phyloP scores from a whole-genome alignment of 225 moss, liverwort and hornwort species.

The Marchantia paleacea region DNA sequence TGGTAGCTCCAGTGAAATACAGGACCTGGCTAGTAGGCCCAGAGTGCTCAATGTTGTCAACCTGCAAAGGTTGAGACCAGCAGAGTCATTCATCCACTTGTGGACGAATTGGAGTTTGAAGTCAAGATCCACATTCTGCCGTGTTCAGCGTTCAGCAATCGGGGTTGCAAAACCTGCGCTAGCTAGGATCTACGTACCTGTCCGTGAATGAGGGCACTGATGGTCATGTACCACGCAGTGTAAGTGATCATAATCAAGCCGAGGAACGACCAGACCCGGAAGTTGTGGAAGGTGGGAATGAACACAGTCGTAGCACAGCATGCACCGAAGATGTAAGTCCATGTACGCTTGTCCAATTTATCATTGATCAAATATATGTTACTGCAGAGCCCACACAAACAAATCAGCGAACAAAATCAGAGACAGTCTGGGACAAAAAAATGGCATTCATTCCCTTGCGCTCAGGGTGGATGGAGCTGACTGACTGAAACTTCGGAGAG shows the following conservation, averaged over 20 bases:
- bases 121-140: not conserved
- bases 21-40: constrained; percentile 55
- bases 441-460: too few species aligned
- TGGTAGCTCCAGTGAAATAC: constrained; percentile 80
- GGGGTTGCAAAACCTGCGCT: not conserved
- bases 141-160: not conserved
- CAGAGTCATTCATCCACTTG: not conserved
- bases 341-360: constrained; percentile 76
- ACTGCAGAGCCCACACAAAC: constrained; percentile 30
- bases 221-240: constrained; percentile 97
- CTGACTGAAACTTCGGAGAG: not conserved
- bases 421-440: not conserved
- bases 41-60: constrained; percentile 43
- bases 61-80: constrained; percentile 43
- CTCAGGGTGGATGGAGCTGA: too few species aligned
- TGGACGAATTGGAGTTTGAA: not conserved
- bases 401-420: not conserved
- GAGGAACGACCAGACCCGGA: constrained; percentile 87
- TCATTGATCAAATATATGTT: constrained; percentile 88
- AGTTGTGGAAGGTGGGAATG: constrained; percentile 85
- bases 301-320: constrained; percentile 73
- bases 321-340: constrained; percentile 97
- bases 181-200: constrained; percentile 47
- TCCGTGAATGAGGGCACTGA: constrained; percentile 64
- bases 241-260: constrained; percentile 93